Evolutionary conservation across 805 yeast genomes (phyloP), one percentile per base, ranked within the genome.

Genomic region (Danielia reshetovae): DNA sequence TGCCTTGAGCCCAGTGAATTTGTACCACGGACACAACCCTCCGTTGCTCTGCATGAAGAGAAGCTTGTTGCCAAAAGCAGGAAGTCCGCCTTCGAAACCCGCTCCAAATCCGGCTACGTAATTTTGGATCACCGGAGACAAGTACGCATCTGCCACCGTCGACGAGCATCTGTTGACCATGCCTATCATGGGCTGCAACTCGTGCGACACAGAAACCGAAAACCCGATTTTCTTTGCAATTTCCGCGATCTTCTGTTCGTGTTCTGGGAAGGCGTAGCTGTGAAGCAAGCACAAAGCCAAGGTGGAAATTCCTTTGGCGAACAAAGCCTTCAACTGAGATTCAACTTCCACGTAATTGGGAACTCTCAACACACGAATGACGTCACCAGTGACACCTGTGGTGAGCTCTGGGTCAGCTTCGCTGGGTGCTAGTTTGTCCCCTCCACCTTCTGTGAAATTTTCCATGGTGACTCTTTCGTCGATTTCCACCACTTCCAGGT

Each of bases 41-140:
- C 97, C 97, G 57, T 90, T 96, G 9, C 95, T 85, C 60, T 90
- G 96, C 97, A 90, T 90, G 59, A 90, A 90, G 46, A 83, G 81
- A 39, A 85, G 75, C 41, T 68, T 64, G 27, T 73, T 74, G 4
- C 81, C 81, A 38, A 56, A 52, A 3, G 60, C 52, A 5, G 55
- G 50, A 25, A 64, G 51, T 5, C 71, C 71, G 23, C 68, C 69
- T 42, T 52, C 59, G 40, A 66, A 66, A 2, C 72, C 72, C 13
- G 53, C 49, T 17, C 62, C 69, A 39, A 66, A 66, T 10, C 60
- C 55, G 23, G 52, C 46, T 26, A 66, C 36, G 39, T 66, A 66
- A 18, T 55, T 53, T 13, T 49, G 44, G 38, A 66, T 63, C 3
- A 62, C 56, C 0, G 72, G 72, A 4, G 68, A 55, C 28, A 66